Base-by-base conservation (phyloP, 768 basidiomycete genomes). In the Boletus sp. region DNA sequence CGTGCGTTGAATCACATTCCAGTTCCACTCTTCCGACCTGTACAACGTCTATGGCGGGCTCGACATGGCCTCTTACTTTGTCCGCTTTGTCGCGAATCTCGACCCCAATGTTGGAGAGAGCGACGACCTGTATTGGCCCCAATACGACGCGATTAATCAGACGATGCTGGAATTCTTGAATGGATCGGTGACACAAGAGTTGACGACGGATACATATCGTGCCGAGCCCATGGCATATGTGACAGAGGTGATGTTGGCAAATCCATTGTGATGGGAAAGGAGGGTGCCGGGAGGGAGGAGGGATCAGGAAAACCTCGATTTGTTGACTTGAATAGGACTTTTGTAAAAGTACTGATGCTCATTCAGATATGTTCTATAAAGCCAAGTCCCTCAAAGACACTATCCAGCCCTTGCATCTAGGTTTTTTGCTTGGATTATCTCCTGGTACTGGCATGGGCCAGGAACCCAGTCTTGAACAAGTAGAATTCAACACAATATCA, bases 401-500 rank as follows among this genome's bases (percentile, higher is more conserved):
- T 43, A 0, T 54, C 15, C 11, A 98, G 94, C 82, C 83, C 0
- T 74, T 90, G 43, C 90, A 97, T 56, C 80, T 98, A 6, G 94
- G 95, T 99, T 19, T 97, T 96, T 73, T 80, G 96, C 51, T 97
- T 93, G 10, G 96, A 99, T 74, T 99, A 98, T 72, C 76, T 98
- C 30, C 73, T 98, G 92, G 98, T 61, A 70, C 77, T 8, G 76
- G 77, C 2, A 59, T 61, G 0, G 67, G 72, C 30, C 65, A 40
- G 13, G 21, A 19, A 14, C 63, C 75, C 14, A 70, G 74, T 7
- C 71, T 99, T 58, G 96, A 94, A 68, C 96, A 99, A 72, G 96
- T 98, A 39, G 96, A 99, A 69, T 97, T 98, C 74, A 99, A 99
- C 67, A 97, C 96, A 9, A 95, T 98, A 58, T 92, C 94, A 3